Percentiles rank a stretch among this genome's conserved stretches.
phyloP scores from a whole-genome alignment of 768 basidiomycete genomes.

The Mycena alexandri region DNA sequence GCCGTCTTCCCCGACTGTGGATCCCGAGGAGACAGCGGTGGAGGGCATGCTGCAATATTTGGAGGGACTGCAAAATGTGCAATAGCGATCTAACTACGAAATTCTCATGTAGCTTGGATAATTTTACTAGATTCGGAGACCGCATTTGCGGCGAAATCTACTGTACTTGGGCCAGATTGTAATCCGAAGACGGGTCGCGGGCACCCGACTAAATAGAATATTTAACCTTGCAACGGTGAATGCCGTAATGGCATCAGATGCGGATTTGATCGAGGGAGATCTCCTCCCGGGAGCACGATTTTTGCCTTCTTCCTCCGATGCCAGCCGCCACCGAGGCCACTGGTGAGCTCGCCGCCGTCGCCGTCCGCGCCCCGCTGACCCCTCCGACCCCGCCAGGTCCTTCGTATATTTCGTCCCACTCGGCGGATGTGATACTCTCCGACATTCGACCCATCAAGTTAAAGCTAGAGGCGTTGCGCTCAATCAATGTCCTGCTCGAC shows the following conservation, averaged over 20 bases:
- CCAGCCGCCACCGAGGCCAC: slow-evolving; percentile 54
- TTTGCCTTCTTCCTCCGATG: slow-evolving; percentile 53
- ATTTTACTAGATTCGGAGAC: too few relatives aligned
- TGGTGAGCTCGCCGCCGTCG: slow-evolving; percentile 50
- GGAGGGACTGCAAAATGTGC: slow-evolving; percentile 1
- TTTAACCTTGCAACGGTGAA: too few relatives aligned
- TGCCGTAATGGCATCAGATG: neutral
- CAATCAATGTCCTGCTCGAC: slow-evolving; percentile 86
- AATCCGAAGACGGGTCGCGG: too few relatives aligned
- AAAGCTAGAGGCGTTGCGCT: slow-evolving; percentile 79
- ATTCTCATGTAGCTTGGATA: too few relatives aligned
- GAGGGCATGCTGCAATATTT: slow-evolving; percentile 21
- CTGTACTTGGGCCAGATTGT: too few relatives aligned
- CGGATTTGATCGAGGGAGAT: neutral
- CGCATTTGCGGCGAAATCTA: too few relatives aligned
- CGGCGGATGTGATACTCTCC: slow-evolving; percentile 92
- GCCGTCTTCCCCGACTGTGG: too few relatives aligned
- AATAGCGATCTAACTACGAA: neutral
- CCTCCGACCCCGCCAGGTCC: slow-evolving; percentile 59
- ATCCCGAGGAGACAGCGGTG: slow-evolving; percentile 23
- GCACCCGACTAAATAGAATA: too few relatives aligned
- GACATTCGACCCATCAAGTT: slow-evolving; percentile 94
- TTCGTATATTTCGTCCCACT: slow-evolving; percentile 83
- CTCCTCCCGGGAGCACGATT: slow-evolving; percentile 2
- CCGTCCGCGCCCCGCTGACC: slow-evolving; percentile 21